Evolutionary conservation across 2,329 filamentous ascomycete species (phyloP).

Genomic region (Elsinoe australis): DNA sequence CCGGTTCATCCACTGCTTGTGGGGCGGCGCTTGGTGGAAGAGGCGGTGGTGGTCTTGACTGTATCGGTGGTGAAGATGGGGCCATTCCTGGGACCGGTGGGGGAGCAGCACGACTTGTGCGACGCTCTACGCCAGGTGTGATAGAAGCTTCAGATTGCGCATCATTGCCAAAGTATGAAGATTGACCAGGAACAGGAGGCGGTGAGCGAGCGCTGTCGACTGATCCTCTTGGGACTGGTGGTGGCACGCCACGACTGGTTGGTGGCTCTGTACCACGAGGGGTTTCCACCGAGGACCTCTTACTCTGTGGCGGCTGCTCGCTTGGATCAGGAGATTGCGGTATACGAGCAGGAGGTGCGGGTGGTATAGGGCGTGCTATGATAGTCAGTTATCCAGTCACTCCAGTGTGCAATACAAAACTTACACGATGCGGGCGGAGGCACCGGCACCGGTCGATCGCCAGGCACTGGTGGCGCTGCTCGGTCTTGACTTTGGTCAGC

Average conservation of each 20-base stretch:
- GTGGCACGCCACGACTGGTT: slow-evolving; percentile 26
- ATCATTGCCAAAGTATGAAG: slow-evolving; percentile 37
- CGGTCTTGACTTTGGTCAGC: slow-evolving; percentile 19
- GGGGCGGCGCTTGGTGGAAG: slow-evolving; percentile 37
- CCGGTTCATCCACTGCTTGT: slow-evolving; percentile 49
- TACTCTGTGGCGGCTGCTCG: slow-evolving; percentile 27
- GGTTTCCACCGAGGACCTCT: slow-evolving; percentile 36
- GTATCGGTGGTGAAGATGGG: slow-evolving; percentile 27
- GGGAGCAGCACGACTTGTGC: slow-evolving; percentile 32
- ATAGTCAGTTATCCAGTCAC: neutral
- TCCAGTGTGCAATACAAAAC: slow-evolving; percentile 25
- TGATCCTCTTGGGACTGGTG: slow-evolving; percentile 27
- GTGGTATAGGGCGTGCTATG: slow-evolving; percentile 56
- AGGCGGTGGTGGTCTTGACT: slow-evolving; percentile 41
- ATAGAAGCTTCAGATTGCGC: slow-evolving; percentile 27
- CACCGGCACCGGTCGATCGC: slow-evolving; percentile 35
- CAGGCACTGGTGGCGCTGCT: slow-evolving; percentile 28
- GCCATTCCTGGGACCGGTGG: slow-evolving; percentile 33
- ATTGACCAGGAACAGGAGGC: slow-evolving; percentile 30
- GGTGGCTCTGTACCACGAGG: slow-evolving; percentile 26
- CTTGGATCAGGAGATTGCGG: slow-evolving; percentile 51
- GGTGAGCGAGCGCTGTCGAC: slow-evolving; percentile 20
- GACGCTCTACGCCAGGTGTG: slow-evolving; percentile 29
- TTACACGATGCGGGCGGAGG: slow-evolving; percentile 37
- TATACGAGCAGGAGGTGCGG: slow-evolving; percentile 43